Conservation (phyloP, 495 filamentous ascomycete genomes). For the Viridothelium virens region DNA sequence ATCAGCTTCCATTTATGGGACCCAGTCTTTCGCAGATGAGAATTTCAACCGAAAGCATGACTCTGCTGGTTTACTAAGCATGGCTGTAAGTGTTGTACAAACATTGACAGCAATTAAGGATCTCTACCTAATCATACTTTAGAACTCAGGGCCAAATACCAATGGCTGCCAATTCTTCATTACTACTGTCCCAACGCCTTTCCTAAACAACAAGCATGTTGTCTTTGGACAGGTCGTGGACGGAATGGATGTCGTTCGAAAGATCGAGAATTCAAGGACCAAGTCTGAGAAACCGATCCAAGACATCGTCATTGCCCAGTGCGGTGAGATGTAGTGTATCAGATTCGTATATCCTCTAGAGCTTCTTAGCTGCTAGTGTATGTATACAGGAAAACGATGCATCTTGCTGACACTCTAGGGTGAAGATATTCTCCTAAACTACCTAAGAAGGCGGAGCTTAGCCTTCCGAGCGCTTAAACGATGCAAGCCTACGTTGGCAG, state of each 20-base stretch:
- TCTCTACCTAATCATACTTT: slow-evolving; percentile 16
- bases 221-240: slow-evolving; percentile 89
- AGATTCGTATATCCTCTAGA: neutral
- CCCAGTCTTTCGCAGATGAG: slow-evolving; percentile 78
- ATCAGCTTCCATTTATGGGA: slow-evolving; percentile 74
- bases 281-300: slow-evolving; percentile 63
- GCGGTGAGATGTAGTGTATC: slow-evolving; percentile 49
- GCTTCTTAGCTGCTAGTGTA: too few species aligned
- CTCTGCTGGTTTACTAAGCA: slow-evolving; percentile 69
- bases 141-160: slow-evolving; percentile 89
- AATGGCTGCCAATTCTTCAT: slow-evolving; percentile 99
- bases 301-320: slow-evolving; percentile 79
- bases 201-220: slow-evolving; percentile 90
- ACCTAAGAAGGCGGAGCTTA: too few species aligned
- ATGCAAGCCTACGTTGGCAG: too few species aligned
- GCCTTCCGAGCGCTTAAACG: too few species aligned
- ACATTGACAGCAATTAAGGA: neutral
- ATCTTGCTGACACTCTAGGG: too few species aligned
- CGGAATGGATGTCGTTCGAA: slow-evolving; percentile 80
- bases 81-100: slow-evolving; percentile 63
- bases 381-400: too few species aligned
- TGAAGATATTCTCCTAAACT: too few species aligned
- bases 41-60: slow-evolving; percentile 79
- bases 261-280: slow-evolving; percentile 84
- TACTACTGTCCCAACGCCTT: slow-evolving; percentile 75